Evolutionary conservation across 352 stramenopile species (phyloP).

Genomic region (Globisporangium iwayamae): DNA sequence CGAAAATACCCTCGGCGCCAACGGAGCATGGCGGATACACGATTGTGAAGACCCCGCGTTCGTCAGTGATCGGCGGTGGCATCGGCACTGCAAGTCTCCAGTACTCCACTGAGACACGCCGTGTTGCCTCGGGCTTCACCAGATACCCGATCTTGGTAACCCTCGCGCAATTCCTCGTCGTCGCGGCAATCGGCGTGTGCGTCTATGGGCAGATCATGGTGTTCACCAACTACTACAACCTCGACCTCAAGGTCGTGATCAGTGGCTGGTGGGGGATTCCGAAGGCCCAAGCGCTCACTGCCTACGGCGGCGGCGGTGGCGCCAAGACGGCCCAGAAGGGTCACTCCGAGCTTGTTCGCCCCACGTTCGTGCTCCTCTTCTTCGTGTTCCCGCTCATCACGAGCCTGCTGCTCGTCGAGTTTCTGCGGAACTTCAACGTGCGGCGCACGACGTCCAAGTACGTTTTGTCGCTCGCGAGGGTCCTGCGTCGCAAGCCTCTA

Average conservation of each 20-base stretch:
- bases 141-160: conserved; percentile 1
- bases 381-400: conserved; percentile 33
- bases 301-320: conserved; percentile 1
- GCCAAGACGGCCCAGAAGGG: neutral
- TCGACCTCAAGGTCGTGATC: conserved; percentile 8
- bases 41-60: conserved; percentile 1
- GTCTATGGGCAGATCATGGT: conserved; percentile 14
- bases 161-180: conserved; percentile 9
- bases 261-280: conserved; percentile 12
- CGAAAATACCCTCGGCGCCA: neutral
- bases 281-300: conserved; percentile 8
- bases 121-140: neutral
- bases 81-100: neutral
- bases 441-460: conserved; percentile 31
- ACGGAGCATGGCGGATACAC: conserved; percentile 6
- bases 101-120: neutral
- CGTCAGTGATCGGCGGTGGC: neutral
- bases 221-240: conserved; percentile 15
- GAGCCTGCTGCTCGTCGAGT: conserved; percentile 36
- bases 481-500: conserved; percentile 41
- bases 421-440: conserved; percentile 32
- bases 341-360: conserved; percentile 40
- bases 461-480: conserved; percentile 24
- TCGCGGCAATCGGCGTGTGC: conserved; percentile 8
- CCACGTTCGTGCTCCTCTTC: conserved; percentile 52